Evolutionary conservation across 805 yeast species (phyloP).

Genomic region (Dipodascus geniculatus): DNA sequence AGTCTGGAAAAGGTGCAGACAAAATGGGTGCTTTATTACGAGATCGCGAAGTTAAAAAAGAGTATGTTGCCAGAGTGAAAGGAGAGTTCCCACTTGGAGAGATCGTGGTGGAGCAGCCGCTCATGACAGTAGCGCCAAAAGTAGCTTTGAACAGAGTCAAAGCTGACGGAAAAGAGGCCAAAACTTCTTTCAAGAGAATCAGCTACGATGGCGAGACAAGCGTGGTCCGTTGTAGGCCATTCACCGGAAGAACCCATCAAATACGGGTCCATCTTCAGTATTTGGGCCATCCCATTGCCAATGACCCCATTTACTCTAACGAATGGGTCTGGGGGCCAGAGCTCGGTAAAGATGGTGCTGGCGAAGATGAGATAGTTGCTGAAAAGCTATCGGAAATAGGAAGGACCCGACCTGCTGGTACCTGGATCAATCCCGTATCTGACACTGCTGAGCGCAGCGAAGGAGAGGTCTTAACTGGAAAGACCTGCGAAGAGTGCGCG

Average conservation of each 20-base stretch:
- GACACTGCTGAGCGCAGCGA: constrained; percentile 13
- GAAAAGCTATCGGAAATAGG: constrained; percentile 52
- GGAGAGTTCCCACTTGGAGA: constrained; percentile 70
- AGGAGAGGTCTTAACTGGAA: constrained; percentile 59
- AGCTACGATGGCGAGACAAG: constrained; percentile 59
- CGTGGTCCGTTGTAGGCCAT: constrained; percentile 73
- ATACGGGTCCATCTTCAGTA: constrained; percentile 86
- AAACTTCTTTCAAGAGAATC: constrained; percentile 54
- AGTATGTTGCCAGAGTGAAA: constrained; percentile 75
- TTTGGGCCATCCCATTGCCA: constrained; percentile 82
- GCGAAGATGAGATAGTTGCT: constrained; percentile 38
- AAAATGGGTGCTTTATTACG: constrained; percentile 54
- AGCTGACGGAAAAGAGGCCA: constrained; percentile 59
- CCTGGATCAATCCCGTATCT: constrained; percentile 41
- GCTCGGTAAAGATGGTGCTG: constrained; percentile 52
- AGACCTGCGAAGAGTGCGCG: constrained; percentile 53
- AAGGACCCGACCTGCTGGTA: constrained; percentile 50
- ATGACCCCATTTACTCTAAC: constrained; percentile 85
- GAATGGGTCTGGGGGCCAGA: constrained; percentile 65
- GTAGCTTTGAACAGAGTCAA: constrained; percentile 52
- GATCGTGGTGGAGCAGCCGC: constrained; percentile 51
- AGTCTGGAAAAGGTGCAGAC: constrained; percentile 69
- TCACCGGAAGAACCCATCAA: constrained; percentile 92
- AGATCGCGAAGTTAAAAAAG: constrained; percentile 64
- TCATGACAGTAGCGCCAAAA: constrained; percentile 62